A percentile compares a stretch with the other conserved stretches of the same genome.
These are phyloP conservation scores for Emiliania huxleyi DNA, from an alignment of 78 protist species.

Conservation along the genomic window DNA sequence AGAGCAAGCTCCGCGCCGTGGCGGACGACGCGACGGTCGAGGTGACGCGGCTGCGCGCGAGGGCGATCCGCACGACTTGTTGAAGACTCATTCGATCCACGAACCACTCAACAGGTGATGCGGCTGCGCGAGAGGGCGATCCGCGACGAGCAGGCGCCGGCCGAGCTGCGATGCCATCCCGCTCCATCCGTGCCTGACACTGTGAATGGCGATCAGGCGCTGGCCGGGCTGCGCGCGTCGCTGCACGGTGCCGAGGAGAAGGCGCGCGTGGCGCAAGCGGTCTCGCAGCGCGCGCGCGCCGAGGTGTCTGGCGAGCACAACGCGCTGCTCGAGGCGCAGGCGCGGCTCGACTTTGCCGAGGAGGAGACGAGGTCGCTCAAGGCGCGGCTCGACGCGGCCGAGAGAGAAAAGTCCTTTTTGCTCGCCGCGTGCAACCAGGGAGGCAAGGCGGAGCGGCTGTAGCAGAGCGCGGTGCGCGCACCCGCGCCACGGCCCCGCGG, in stretches of 20 bases:
- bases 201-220: no score
- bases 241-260: neutral
- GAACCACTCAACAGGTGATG: no score
- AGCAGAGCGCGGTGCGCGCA: no score
- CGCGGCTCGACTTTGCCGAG: neutral
- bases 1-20: neutral
- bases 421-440: no score
- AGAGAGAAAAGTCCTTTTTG: neutral
- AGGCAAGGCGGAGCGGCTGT: no score
- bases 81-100: no score
- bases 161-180: no score
- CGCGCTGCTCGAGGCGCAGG: neutral
- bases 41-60: neutral
- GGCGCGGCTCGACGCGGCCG: neutral
- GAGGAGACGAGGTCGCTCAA: neutral
- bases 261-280: neutral
- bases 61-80: no score
- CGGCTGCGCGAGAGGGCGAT: neutral
- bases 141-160: neutral
- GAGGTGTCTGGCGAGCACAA: neutral
- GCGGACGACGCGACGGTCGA: neutral
- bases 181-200: no score
- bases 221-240: neutral
- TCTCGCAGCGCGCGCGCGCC: neutral
- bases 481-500: no score